Percentiles rank a stretch among this genome's conserved stretches.
phyloP scores from a whole-genome alignment of 495 filamentous ascomycete species.

The Delitschia confertaspora region DNA sequence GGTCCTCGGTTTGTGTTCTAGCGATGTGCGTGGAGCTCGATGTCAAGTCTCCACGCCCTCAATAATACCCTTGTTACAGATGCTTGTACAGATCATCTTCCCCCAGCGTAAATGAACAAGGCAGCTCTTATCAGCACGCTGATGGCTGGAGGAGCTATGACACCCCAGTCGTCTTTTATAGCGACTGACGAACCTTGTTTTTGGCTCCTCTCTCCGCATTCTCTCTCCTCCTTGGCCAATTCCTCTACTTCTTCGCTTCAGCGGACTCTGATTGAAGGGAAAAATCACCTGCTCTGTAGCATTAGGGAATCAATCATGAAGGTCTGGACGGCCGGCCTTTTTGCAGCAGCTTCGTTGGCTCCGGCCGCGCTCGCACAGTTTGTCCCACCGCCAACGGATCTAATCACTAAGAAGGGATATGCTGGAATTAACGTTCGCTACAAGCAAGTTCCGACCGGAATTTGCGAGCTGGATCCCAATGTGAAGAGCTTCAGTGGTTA shows the following conservation, averaged over 20 bases:
- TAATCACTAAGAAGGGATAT: constrained; percentile 45
- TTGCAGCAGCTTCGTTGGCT: constrained; percentile 9
- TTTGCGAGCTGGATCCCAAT: constrained; percentile 55
- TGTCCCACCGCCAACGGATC: constrained; percentile 47
- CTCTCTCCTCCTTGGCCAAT: background rate
- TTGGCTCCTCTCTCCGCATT: no score
- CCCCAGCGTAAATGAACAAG: no score
- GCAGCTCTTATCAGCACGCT: constrained; percentile 7
- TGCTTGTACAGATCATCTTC: no score
- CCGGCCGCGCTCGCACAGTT: constrained; percentile 42
- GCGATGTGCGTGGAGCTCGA: no score
- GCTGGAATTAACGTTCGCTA: constrained; percentile 45
- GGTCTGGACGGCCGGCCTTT: background rate
- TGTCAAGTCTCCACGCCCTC: no score
- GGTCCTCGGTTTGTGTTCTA: no score
- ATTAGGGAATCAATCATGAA: background rate
- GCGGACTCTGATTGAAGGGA: background rate
- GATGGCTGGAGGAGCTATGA: constrained; percentile 1
- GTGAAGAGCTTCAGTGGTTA: constrained; percentile 62
- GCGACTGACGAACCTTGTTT: constrained; percentile 6
- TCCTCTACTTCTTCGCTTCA: background rate
- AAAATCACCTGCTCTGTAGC: background rate
- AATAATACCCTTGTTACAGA: no score
- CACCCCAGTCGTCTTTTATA: constrained; percentile 13
- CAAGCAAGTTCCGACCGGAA: constrained; percentile 53